Evolutionary conservation across 352 stramenopile species (phyloP).

Genomic region (Stramenopiles sp.): DNA sequence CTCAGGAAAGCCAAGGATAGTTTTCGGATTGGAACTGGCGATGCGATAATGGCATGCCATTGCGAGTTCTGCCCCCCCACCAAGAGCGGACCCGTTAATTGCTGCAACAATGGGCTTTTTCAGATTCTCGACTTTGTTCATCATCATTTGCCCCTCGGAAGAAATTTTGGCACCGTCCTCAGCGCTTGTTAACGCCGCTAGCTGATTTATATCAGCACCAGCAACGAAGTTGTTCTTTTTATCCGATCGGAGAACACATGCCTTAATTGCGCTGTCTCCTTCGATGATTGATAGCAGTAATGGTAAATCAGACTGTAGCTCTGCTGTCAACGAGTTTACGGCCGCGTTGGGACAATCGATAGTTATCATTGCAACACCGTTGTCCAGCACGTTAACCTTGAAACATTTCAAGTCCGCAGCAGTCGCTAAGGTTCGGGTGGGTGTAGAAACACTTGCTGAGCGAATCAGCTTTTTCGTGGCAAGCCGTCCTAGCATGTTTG

Average conservation of each 20-base stretch:
- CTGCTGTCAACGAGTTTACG: constrained; percentile 76
- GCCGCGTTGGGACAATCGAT: constrained; percentile 69
- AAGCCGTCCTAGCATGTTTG: too few species aligned
- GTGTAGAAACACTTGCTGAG: too few species aligned
- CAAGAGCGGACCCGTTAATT: constrained; percentile 86
- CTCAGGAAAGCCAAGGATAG: constrained; percentile 83
- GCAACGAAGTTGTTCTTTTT: constrained; percentile 95
- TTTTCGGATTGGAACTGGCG: constrained; percentile 77
- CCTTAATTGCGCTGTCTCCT: constrained; percentile 70
- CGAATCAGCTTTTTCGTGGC: too few species aligned
- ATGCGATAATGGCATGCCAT: constrained; percentile 94
- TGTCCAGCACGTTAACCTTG: constrained; percentile 54
- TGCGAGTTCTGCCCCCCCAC: constrained; percentile 85
- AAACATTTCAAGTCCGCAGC: too few species aligned
- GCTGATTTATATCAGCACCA: constrained; percentile 89
- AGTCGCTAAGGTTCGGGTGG: too few species aligned
- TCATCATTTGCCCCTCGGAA: constrained; percentile 69
- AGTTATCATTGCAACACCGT: constrained; percentile 67
- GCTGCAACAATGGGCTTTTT: constrained; percentile 82
- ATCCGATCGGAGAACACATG: constrained; percentile 84
- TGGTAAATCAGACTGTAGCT: constrained; percentile 61
- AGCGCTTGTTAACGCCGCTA: constrained; percentile 55
- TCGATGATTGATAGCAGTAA: constrained; percentile 62
- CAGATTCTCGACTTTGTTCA: constrained; percentile 66
- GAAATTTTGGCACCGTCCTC: constrained; percentile 73